These are phyloP conservation scores for Claviceps sp. DNA, from an alignment of 2,329 filamentous ascomycete genomes.

Conservation along the genomic window DNA sequence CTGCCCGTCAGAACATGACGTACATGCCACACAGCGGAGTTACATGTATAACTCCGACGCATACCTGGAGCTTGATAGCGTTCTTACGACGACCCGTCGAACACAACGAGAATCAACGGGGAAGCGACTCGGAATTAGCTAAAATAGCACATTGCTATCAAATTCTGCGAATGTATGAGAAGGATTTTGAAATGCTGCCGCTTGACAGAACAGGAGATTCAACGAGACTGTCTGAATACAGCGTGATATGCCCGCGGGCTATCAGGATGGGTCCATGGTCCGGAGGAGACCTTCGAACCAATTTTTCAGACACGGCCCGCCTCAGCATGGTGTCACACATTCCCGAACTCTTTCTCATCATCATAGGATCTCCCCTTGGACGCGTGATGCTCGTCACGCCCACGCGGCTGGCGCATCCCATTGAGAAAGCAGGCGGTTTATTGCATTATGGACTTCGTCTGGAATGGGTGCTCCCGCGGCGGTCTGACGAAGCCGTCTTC, in stretches of 20 bases:
- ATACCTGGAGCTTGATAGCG: slow-evolving; percentile 6
- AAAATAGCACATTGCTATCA: slow-evolving; percentile 13
- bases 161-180: slow-evolving; percentile 35
- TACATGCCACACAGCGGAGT: slow-evolving; percentile 22
- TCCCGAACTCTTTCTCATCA: slow-evolving; percentile 54
- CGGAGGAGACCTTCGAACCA: slow-evolving; percentile 10
- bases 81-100: slow-evolving; percentile 12
- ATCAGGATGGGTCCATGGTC: slow-evolving; percentile 15
- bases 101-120: slow-evolving; percentile 6
- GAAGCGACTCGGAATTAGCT: background rate
- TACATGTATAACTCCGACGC: slow-evolving; percentile 9
- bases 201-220: slow-evolving; percentile 12
- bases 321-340: slow-evolving; percentile 51
- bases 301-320: slow-evolving; percentile 22
- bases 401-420: slow-evolving; percentile 18
- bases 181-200: slow-evolving; percentile 33
- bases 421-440: slow-evolving; percentile 8
- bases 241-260: slow-evolving; percentile 18
- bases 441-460: slow-evolving; percentile 34
- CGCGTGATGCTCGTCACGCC: slow-evolving; percentile 50
- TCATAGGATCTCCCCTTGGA: slow-evolving; percentile 54
- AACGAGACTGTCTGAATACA: slow-evolving; percentile 13
- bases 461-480: slow-evolving; percentile 37
- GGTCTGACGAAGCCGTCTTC: slow-evolving; percentile 29
- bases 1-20: slow-evolving; percentile 16